These are phyloP conservation scores for Penicillium soppii DNA, from an alignment of 495 filamentous ascomycete genomes.

Conservation along the genomic window DNA sequence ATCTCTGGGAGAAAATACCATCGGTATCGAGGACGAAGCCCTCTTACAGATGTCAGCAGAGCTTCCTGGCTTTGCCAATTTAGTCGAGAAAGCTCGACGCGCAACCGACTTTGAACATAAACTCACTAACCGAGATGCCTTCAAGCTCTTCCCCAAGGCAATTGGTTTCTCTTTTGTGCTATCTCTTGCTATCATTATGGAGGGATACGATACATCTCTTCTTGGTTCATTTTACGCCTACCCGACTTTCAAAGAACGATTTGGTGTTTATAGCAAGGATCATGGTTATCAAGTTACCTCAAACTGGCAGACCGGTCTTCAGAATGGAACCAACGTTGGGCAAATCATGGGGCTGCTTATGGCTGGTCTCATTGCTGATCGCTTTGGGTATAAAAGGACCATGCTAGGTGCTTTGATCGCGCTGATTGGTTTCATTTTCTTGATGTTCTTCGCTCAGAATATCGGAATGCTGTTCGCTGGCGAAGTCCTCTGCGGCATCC, in stretches of 20 bases:
- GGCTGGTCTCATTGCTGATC: conserved; percentile 68
- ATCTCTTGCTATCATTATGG: too few relatives aligned
- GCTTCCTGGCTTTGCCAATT: too few relatives aligned
- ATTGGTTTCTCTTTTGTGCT: too few relatives aligned
- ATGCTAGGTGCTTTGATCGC: conserved; percentile 57
- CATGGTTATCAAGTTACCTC: conserved; percentile 63
- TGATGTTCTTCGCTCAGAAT: conserved; percentile 70
- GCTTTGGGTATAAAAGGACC: conserved; percentile 66
- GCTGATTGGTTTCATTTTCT: conserved; percentile 62
- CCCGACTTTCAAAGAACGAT: conserved; percentile 60
- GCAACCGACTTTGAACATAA: too few relatives aligned
- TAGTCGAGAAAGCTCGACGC: too few relatives aligned
- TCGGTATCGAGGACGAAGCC: too few relatives aligned
- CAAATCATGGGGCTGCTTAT: conserved; percentile 70
- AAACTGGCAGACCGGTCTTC: conserved; percentile 68
- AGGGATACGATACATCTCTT: too few relatives aligned
- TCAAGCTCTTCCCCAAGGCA: too few relatives aligned
- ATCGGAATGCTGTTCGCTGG: conserved; percentile 60
- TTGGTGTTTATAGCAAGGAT: conserved; percentile 52
- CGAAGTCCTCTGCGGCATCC: conserved; percentile 70
- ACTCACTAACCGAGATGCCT: too few relatives aligned
- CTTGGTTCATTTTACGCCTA: too few relatives aligned
- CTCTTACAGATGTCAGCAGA: too few relatives aligned
- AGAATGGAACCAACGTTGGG: conserved; percentile 59
- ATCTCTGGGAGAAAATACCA: too few relatives aligned